Conservation (phyloP, 257 asterid genomes). For the Fraxinus excelsior region DNA sequence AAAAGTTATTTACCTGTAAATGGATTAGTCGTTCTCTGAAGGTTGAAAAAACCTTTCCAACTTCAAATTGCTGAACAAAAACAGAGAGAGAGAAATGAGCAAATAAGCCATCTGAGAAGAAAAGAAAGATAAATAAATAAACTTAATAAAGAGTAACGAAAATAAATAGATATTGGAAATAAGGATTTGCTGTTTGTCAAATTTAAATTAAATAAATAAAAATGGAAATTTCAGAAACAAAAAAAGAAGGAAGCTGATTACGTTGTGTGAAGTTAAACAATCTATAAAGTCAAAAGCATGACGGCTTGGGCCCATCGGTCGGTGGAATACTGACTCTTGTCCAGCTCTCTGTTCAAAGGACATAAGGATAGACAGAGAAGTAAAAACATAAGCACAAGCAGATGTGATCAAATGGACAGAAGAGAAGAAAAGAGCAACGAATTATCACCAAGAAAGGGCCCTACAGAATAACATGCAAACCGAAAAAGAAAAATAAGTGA, state of each 20-base stretch:
- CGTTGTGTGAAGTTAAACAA: conserved; percentile 53
- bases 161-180: background rate
- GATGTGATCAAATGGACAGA: background rate
- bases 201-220: background rate
- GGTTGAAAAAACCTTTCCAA: conserved; percentile 52
- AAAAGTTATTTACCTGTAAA: conserved; percentile 57
- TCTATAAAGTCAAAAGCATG: conserved; percentile 69
- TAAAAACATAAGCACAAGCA: background rate
- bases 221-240: background rate
- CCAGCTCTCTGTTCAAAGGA: conserved; percentile 44
- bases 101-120: conserved; percentile 16
- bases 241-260: conserved; percentile 31
- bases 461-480: conserved; percentile 13
- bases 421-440: background rate
- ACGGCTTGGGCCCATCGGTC: conserved; percentile 75
- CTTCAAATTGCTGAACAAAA: conserved; percentile 51
- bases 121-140: background rate
- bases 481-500: background rate
- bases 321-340: conserved; percentile 63
- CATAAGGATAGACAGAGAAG: conserved; percentile 20
- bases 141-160: background rate
- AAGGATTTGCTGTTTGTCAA: background rate
- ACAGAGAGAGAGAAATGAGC: conserved; percentile 26
- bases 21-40: conserved; percentile 70
- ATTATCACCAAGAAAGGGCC: background rate